phyloP scores from a whole-genome alignment of 2,329 filamentous ascomycete species.

The Alternaria tenuissima region DNA sequence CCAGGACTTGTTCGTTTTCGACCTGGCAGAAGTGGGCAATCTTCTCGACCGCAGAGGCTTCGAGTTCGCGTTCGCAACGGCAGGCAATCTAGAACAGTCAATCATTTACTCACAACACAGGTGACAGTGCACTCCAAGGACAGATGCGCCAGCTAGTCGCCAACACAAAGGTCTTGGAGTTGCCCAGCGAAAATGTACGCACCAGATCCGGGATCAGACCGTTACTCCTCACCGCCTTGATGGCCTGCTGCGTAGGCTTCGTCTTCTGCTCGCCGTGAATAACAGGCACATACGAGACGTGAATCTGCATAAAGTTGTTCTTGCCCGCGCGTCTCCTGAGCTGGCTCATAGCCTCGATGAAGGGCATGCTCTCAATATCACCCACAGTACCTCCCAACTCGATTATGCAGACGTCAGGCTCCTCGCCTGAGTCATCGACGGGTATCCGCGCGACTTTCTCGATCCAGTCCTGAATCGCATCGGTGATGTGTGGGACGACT shows the following conservation, averaged over 20 bases:
- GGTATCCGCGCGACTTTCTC: slow-evolving; percentile 84
- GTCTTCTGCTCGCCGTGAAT: slow-evolving; percentile 86
- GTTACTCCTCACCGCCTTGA: slow-evolving; percentile 82
- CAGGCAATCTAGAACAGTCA: slow-evolving; percentile 76
- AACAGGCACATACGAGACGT: slow-evolving; percentile 87
- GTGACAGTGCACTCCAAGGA: background rate
- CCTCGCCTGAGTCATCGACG: slow-evolving; percentile 81
- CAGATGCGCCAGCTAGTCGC: background rate
- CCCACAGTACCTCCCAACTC: slow-evolving; percentile 75
- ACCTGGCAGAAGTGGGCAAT: slow-evolving; percentile 91
- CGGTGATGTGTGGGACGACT: slow-evolving; percentile 90
- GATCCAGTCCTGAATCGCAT: slow-evolving; percentile 93
- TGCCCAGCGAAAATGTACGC: slow-evolving; percentile 28
- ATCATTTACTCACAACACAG: background rate
- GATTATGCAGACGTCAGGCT: slow-evolving; percentile 92
- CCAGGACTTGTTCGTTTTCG: slow-evolving; percentile 82
- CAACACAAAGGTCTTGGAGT: background rate
- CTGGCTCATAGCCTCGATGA: slow-evolving; percentile 86
- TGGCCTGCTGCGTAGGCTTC: slow-evolving; percentile 93
- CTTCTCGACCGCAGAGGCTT: slow-evolving; percentile 79
- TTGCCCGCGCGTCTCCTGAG: slow-evolving; percentile 75
- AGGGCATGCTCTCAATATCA: slow-evolving; percentile 87
- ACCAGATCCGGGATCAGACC: slow-evolving; percentile 71
- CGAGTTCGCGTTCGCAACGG: slow-evolving; percentile 81
- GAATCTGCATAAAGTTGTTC: slow-evolving; percentile 86